Percentiles rank a stretch among this genome's conserved stretches.
Conservation (phyloP, 2,329 filamentous ascomycete species). For the Arthrobotrys sinensis region DNA sequence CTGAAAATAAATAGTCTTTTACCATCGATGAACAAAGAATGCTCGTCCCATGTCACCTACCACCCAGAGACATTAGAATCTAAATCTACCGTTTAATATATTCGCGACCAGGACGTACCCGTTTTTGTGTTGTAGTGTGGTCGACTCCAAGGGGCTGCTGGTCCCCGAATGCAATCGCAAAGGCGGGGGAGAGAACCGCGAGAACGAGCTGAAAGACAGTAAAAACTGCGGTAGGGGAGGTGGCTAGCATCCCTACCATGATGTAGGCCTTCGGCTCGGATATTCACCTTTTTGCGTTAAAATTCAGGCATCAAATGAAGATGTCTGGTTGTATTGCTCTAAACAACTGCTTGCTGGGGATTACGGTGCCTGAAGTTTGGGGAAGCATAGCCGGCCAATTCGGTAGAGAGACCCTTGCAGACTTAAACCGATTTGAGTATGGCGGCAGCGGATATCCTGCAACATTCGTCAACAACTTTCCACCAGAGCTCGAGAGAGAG, state of each 20-base stretch:
- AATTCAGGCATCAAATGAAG: constrained; percentile 24
- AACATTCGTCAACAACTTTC: constrained; percentile 2
- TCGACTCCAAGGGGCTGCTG: constrained; percentile 44
- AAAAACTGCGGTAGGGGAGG: constrained; percentile 9
- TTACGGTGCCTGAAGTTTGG: constrained; percentile 17
- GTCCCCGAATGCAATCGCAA: constrained; percentile 8
- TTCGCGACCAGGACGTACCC: constrained; percentile 5
- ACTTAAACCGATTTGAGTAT: constrained; percentile 3
- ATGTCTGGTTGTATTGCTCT: constrained; percentile 9
- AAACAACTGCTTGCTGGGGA: not conserved
- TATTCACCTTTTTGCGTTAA: constrained; percentile 1
- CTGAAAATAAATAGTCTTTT: constrained; percentile 80
- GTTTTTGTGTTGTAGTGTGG: constrained; percentile 36
- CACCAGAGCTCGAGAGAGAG: not conserved
- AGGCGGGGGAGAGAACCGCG: constrained; percentile 15
- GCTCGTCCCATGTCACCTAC: constrained; percentile 79
- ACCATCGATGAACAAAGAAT: constrained; percentile 79
- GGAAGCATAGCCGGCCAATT: not conserved
- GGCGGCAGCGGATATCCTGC: not conserved
- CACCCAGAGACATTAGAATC: not conserved
- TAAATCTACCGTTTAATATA: not conserved
- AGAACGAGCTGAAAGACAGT: constrained; percentile 26
- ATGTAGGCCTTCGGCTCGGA: not conserved
- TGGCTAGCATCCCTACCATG: constrained; percentile 17
- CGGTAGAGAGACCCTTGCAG: not conserved